Base-by-base conservation (phyloP, 2,329 filamentous ascomycete genomes). In the Zasmidium cellare region DNA sequence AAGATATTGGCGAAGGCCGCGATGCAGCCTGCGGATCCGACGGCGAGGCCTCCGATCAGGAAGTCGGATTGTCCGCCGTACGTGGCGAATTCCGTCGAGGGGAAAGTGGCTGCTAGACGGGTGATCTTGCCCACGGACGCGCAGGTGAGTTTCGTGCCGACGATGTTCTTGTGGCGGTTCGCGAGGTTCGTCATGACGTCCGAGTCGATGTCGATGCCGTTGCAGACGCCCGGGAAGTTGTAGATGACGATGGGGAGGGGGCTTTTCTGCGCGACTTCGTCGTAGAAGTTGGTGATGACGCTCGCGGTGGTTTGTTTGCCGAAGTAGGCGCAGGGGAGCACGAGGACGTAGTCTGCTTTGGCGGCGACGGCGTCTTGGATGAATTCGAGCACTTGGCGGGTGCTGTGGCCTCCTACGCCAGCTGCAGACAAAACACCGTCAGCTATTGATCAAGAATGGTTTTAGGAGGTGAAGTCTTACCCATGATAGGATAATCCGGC, bases 11-110 rank as follows among this genome's bases (percentile, higher is more conserved):
- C 81, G 67, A 86, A 85, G 1, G 79, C 82, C 1, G 81, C 79
- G 51, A 86, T 83, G 60, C 81, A 84, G 0, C 83, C 83, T 0
- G 79, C 77, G 19, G 76, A 78, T 1, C 84, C 83, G 2, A 79
- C 77, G 1, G 77, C 77, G 14, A 86, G 64, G 0, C 81, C 83
- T 1, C 79, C 82, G 24, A 86, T 75, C 44, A 91, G 72, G 71
- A 89, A 91, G 67, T 92, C 89, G 1, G 84, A 85, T 74, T 91
- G 88, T 0, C 89, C 89, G 0, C 87, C 88, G 66, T 85, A 91
- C 0, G 85, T 83, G 1, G 87, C 83, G 68, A 92, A 92, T 11
- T 79, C 72, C 1, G 82, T 77, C 0, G 80, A 72, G 0, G 79
- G 72, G 58, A 82, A 75, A 22, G 75, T 73, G 1, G 81, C 78